phyloP scores from a whole-genome alignment of 257 asterid species.

The Petunia secreta region DNA sequence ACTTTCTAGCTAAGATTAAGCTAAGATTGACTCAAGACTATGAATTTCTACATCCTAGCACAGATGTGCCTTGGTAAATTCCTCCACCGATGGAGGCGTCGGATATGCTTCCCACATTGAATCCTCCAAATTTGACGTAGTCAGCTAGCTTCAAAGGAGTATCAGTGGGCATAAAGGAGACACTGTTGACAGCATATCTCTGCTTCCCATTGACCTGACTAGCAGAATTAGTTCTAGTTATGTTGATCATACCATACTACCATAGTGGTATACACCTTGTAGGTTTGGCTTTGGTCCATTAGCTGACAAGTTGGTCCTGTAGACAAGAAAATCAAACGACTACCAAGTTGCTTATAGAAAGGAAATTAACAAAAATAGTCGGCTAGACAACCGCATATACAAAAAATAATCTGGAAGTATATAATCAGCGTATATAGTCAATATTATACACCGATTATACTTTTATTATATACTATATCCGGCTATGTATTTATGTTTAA shows the following conservation, averaged over 20 bases:
- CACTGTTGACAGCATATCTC: slow-evolving; percentile 33
- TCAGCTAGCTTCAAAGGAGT: slow-evolving; percentile 34
- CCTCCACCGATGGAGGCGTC: slow-evolving; percentile 74
- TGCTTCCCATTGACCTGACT: slow-evolving; percentile 29
- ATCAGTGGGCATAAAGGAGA: slow-evolving; percentile 29
- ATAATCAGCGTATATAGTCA: no score
- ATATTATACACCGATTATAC: no score
- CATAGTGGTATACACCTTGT: slow-evolving; percentile 35
- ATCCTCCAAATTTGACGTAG: slow-evolving; percentile 33
- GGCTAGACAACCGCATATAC: no score
- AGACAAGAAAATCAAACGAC: neutral
- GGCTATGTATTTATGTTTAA: no score
- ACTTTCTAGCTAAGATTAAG: no score
- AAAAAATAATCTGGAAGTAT: no score
- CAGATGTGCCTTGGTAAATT: slow-evolving; percentile 74
- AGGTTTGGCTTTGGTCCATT: slow-evolving; percentile 40
- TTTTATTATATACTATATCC: no score
- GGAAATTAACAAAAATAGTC: no score
- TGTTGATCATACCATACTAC: slow-evolving; percentile 34
- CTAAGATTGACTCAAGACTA: no score
- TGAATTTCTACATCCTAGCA: no score
- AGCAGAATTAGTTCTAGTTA: slow-evolving; percentile 30
- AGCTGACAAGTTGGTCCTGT: slow-evolving; percentile 34
- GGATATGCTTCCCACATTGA: slow-evolving; percentile 24
- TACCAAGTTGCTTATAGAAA: neutral